These are phyloP conservation scores for Vitellaria paradoxa DNA, from an alignment of 179 eudicot species.

Conservation along the genomic window DNA sequence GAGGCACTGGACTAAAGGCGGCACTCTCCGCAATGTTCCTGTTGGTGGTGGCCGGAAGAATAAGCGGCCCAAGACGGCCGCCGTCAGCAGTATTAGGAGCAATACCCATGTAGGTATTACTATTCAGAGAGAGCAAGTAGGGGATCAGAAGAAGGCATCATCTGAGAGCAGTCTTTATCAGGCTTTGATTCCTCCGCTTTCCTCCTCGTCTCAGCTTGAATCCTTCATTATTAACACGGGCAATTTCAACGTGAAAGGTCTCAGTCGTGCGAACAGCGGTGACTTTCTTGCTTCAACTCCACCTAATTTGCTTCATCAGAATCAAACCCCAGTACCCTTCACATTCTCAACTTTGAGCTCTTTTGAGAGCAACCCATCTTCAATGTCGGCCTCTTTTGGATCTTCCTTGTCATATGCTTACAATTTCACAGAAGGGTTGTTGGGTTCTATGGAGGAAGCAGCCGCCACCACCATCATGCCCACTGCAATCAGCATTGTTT, in stretches of 20 bases:
- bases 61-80: conserved; percentile 43
- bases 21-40: conserved; percentile 87
- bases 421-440: conserved; percentile 25
- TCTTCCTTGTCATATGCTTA: conserved; percentile 22
- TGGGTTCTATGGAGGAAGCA: conserved; percentile 27
- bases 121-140: background rate
- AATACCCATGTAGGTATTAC: conserved; percentile 9
- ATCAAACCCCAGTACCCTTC: conserved; percentile 24
- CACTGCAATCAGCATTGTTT: conserved; percentile 18
- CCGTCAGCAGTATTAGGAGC: background rate
- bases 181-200: conserved; percentile 15
- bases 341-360: conserved; percentile 40
- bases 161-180: conserved; percentile 4
- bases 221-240: background rate
- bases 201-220: background rate
- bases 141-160: background rate
- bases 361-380: conserved; percentile 44
- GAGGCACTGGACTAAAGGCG: conserved; percentile 97
- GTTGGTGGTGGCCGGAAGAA: conserved; percentile 90
- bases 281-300: conserved; percentile 25
- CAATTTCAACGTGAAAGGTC: conserved; percentile 9
- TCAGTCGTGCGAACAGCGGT: background rate
- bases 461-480: conserved; percentile 14
- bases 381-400: conserved; percentile 29
- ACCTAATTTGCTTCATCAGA: conserved; percentile 15